A percentile compares a stretch with the other conserved stretches of the same genome.
These are phyloP conservation scores for Alnus glutinosa DNA, from an alignment of 306 rosid species.

Conservation along the genomic window DNA sequence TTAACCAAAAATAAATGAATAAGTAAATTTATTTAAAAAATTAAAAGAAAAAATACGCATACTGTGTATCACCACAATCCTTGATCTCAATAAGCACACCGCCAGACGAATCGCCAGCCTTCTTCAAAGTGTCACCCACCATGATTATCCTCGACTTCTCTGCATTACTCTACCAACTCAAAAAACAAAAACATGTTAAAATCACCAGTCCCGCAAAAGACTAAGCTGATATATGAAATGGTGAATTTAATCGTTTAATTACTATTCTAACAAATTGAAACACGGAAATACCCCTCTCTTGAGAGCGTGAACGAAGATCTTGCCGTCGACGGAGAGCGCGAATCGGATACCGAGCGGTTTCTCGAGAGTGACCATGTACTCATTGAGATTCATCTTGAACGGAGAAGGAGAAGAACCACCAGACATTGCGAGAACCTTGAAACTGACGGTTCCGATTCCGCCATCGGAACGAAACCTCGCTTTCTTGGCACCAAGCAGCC, in stretches of 20 bases:
- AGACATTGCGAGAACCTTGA: slow-evolving; percentile 49
- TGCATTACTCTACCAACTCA: slow-evolving; percentile 69
- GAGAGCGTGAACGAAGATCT: slow-evolving; percentile 76
- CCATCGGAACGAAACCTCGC: slow-evolving; percentile 32
- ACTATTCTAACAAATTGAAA: no score
- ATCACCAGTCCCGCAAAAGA: no score
- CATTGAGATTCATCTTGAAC: slow-evolving; percentile 77
- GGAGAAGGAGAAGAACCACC: slow-evolving; percentile 25
- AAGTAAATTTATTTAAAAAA: neutral
- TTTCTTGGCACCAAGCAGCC: neutral
- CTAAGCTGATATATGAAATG: no score
- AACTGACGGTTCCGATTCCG: slow-evolving; percentile 32
- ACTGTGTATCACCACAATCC: slow-evolving; percentile 64
- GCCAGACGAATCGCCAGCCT: slow-evolving; percentile 65
- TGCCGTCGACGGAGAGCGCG: slow-evolving; percentile 77
- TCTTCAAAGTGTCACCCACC: slow-evolving; percentile 95
- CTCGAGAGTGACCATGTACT: slow-evolving; percentile 85
- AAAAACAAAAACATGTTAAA: neutral
- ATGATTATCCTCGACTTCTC: slow-evolving; percentile 86
- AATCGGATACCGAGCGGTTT: slow-evolving; percentile 88
- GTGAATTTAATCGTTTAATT: no score
- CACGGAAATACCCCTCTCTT: slow-evolving; percentile 68
- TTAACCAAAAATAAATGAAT: neutral
- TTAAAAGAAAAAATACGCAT: slow-evolving; percentile 24
- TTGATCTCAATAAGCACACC: slow-evolving; percentile 55